A percentile compares a stretch with the other conserved stretches of the same genome.
Evolutionary conservation across 2,329 filamentous ascomycete genomes (phyloP).

Genomic region (Neodidymelliopsis sp.): DNA sequence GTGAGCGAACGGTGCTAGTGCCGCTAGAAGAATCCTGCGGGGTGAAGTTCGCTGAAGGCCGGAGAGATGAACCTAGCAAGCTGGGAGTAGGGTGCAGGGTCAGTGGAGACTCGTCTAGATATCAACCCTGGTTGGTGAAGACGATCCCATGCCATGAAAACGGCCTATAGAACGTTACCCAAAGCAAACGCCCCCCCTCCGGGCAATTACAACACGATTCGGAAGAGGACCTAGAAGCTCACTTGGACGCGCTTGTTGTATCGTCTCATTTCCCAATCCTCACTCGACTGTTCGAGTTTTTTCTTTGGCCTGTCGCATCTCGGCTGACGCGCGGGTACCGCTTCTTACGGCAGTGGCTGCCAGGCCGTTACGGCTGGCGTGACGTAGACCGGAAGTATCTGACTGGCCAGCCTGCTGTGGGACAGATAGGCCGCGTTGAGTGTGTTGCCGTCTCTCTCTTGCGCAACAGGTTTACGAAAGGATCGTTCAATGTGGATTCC

Average conservation of each 20-base stretch:
- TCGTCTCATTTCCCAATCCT: background rate
- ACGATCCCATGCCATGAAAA: conserved; percentile 16
- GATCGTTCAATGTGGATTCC: background rate
- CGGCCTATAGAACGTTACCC: conserved; percentile 26
- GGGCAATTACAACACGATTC: conserved; percentile 27
- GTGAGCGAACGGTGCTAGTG: conserved; percentile 18
- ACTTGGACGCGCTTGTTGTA: conserved; percentile 1
- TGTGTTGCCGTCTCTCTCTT: background rate
- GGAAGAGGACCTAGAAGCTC: background rate
- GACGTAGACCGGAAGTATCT: conserved; percentile 16
- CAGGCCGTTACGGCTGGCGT: conserved; percentile 11
- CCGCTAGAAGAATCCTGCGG: conserved; percentile 27
- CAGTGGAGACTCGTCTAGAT: conserved; percentile 3
- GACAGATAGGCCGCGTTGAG: background rate
- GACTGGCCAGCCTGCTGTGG: conserved; percentile 2
- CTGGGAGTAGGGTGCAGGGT: conserved; percentile 10
- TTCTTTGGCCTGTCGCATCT: conserved; percentile 17
- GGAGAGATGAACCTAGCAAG: conserved; percentile 24
- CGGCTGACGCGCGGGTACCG: conserved; percentile 18
- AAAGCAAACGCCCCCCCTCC: conserved; percentile 7
- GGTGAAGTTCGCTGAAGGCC: conserved; percentile 26
- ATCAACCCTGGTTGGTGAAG: conserved; percentile 18
- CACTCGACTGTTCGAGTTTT: conserved; percentile 21
- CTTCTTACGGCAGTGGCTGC: conserved; percentile 1
- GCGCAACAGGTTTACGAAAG: conserved; percentile 1